Evolutionary conservation across 768 basidiomycete genomes (phyloP).

Genomic region (Coprinopsis sp.): DNA sequence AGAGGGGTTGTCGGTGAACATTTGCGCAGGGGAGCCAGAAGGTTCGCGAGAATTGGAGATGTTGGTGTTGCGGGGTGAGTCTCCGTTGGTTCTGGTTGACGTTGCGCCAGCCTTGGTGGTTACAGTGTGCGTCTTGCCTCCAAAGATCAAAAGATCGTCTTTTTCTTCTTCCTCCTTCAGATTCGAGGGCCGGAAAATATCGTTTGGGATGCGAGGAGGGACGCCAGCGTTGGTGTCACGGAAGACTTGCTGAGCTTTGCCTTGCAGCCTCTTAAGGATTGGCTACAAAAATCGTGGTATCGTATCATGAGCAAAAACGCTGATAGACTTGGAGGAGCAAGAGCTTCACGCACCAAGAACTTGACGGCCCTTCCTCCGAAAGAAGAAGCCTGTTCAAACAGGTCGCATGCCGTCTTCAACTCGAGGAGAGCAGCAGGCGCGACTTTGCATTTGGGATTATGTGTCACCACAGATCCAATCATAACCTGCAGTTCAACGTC

Average conservation of each 20-base stretch:
- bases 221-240: slow-evolving; percentile 44
- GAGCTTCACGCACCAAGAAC: slow-evolving; percentile 48
- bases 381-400: slow-evolving; percentile 59
- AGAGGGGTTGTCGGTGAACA: slow-evolving; percentile 30
- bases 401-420: slow-evolving; percentile 53
- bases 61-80: slow-evolving; percentile 11
- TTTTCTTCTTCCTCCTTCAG: slow-evolving; percentile 36
- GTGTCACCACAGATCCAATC: slow-evolving; percentile 73
- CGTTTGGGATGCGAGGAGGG: slow-evolving; percentile 40
- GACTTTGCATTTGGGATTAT: slow-evolving; percentile 60
- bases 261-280: slow-evolving; percentile 54
- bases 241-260: slow-evolving; percentile 55
- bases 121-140: slow-evolving; percentile 68
- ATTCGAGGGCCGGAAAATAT: slow-evolving; percentile 54
- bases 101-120: slow-evolving; percentile 34
- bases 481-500: slow-evolving; percentile 47
- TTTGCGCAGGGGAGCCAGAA: slow-evolving; percentile 29
- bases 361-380: slow-evolving; percentile 67
- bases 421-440: slow-evolving; percentile 68
- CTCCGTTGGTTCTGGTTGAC: not conserved
- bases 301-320: slow-evolving; percentile 2
- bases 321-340: not conserved
- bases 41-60: slow-evolving; percentile 18
- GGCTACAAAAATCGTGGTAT: slow-evolving; percentile 39
- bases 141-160: slow-evolving; percentile 72